Evolutionary conservation across 805 yeast genomes (phyloP).

Genomic region (Candida michaelii): DNA sequence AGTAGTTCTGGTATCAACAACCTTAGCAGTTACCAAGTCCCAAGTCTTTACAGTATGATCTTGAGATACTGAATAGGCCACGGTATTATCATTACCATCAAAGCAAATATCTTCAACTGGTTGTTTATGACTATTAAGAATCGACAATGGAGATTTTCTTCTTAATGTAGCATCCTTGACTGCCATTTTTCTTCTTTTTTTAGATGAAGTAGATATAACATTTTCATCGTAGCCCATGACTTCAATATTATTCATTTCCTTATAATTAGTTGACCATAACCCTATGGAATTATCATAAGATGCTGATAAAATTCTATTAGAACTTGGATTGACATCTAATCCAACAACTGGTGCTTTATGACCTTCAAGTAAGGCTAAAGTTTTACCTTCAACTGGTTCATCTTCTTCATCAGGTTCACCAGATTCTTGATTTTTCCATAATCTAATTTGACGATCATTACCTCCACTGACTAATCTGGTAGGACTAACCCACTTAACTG

Average conservation of each 20-base stretch:
- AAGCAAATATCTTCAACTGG: conserved; percentile 87
- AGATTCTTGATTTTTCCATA: conserved; percentile 73
- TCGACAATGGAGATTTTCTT: conserved; percentile 78
- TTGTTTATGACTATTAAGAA: conserved; percentile 76
- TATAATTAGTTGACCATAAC: conserved; percentile 84
- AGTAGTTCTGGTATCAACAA: conserved; percentile 85
- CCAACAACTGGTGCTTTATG: conserved; percentile 87
- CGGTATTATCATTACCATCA: conserved; percentile 70
- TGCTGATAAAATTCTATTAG: conserved; percentile 75
- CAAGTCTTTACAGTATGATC: conserved; percentile 95
- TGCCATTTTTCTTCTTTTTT: conserved; percentile 83
- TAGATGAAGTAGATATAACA: conserved; percentile 72
- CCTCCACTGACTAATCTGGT: conserved; percentile 82
- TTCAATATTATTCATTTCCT: conserved; percentile 71
- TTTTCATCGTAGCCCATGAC: conserved; percentile 43
- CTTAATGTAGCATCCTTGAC: conserved; percentile 71
- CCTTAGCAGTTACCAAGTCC: conserved; percentile 86
- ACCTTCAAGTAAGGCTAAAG: conserved; percentile 83
- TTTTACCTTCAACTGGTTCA: conserved; percentile 62
- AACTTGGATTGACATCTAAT: conserved; percentile 54
- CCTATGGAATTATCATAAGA: conserved; percentile 79
- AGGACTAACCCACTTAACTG: conserved; percentile 76
- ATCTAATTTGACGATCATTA: conserved; percentile 81
- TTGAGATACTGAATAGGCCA: conserved; percentile 91
- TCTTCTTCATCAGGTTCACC: conserved; percentile 26